phyloP scores from a whole-genome alignment of 495 filamentous ascomycete genomes.

The Letharia lupina region DNA sequence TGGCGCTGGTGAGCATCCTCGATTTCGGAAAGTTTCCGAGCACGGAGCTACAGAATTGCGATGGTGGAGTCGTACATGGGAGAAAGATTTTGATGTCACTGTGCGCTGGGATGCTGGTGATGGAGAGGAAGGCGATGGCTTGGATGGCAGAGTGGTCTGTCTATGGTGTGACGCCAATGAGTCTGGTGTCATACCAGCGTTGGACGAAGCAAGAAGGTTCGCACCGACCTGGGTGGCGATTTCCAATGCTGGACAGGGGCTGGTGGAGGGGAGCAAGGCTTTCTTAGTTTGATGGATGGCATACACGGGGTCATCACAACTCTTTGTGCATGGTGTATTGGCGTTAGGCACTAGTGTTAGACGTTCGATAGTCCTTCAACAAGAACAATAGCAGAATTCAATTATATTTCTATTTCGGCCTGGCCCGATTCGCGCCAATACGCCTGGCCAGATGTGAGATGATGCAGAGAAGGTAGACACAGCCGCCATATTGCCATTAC shows the following conservation, averaged over 20 bases:
- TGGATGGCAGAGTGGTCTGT: slow-evolving; percentile 68
- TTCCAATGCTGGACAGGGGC: slow-evolving; percentile 64
- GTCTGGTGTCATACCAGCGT: slow-evolving; percentile 65
- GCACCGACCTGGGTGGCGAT: slow-evolving; percentile 70
- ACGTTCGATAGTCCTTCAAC: background rate
- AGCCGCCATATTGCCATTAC: background rate
- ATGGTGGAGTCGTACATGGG: slow-evolving; percentile 71
- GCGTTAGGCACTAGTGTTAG: background rate
- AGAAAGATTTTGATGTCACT: slow-evolving; percentile 64
- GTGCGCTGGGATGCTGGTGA: slow-evolving; percentile 52
- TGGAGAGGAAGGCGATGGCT: slow-evolving; percentile 31
- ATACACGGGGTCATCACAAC: background rate
- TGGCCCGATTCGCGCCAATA: background rate
- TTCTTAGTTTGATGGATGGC: slow-evolving; percentile 42
- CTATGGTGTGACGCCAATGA: slow-evolving; percentile 82
- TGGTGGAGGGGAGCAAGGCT: slow-evolving; percentile 64
- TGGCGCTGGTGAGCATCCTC: slow-evolving; percentile 45
- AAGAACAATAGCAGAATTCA: background rate
- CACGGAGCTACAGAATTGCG: slow-evolving; percentile 48
- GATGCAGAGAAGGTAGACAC: background rate
- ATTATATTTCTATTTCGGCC: background rate
- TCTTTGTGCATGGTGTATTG: background rate
- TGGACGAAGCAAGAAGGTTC: slow-evolving; percentile 72
- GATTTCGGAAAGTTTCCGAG: slow-evolving; percentile 48
- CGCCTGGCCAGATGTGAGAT: background rate